Base-by-base conservation (phyloP, 2,329 filamentous ascomycete genomes). In the Ophiocordyceps camponoti-floridani region DNA sequence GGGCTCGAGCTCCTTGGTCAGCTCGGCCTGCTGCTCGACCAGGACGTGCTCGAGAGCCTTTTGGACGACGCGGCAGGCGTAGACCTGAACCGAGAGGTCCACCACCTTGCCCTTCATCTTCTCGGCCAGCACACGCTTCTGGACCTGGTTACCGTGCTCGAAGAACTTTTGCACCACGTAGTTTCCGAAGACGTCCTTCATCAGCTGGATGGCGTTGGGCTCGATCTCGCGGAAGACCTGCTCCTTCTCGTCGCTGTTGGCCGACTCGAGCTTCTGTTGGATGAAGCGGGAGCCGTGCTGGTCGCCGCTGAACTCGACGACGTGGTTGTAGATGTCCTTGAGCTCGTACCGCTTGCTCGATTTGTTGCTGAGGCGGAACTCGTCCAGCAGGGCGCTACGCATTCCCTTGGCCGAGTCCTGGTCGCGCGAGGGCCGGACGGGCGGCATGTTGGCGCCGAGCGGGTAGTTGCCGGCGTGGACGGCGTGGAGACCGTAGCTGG, bases 151-250 rank as follows among this genome's bases (percentile, higher is more conserved):
- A 37, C 91, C 89, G 59, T 96, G 86, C 59, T 96, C 89, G 49
- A 96, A 95, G 58, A 96, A 80, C 60, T 95, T 96, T 57, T 98
- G 91, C 37, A 96, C 88, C 33, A 98, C 91, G 57, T 96, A 98
- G 61, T 98, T 98, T 45, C 91, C 91, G 57, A 95, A 98, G 0
- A 96, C 82, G 59, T 96, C 91, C 41, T 82, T 89, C 86, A 94
- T 95, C 42, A 98, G 67, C 56, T 89, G 86, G 28, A 94, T 62
- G 1, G 82, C 78, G 52, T 98, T 91, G 1, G 79, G 75, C 53
- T 84, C 75, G 41, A 98, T 86, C 60, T 96, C 91, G 1, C 73
- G 70, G 66, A 95, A 96, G 1, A 96, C 75, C 46, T 80, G 79
- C 30, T 94, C 85, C 62, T 95, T 96, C 57, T 95, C 89, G 48